Percentiles rank a stretch among this genome's conserved stretches.
phyloP scores from a whole-genome alignment of 2,329 filamentous ascomycete species.

The Fusarium longipes region DNA sequence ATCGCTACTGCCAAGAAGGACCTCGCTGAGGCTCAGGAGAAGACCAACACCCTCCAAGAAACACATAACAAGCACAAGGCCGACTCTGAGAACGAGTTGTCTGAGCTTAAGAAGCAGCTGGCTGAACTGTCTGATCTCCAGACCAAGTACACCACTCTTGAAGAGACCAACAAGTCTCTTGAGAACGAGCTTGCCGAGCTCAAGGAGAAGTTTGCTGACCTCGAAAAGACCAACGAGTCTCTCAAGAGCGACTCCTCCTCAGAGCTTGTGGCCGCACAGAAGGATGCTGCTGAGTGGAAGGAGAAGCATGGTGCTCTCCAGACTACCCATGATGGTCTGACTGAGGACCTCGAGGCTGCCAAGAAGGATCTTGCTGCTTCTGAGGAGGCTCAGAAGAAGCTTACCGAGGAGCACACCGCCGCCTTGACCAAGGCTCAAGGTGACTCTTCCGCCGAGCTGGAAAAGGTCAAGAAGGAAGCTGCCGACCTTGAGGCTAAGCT shows the following conservation, averaged over 20 bases:
- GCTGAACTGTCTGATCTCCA: constrained; percentile 48
- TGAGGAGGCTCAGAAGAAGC: constrained; percentile 45
- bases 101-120: constrained; percentile 48
- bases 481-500: constrained; percentile 45
- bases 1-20: constrained; percentile 43
- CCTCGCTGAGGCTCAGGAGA: constrained; percentile 43
- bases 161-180: constrained; percentile 44
- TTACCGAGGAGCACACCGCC: constrained; percentile 37
- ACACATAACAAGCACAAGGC: constrained; percentile 48
- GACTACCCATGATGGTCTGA: constrained; percentile 38
- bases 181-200: constrained; percentile 45
- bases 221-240: constrained; percentile 43
- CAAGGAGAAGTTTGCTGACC: constrained; percentile 46
- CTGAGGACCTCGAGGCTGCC: constrained; percentile 47
- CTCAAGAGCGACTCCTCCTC: constrained; percentile 50
- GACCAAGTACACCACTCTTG: constrained; percentile 49
- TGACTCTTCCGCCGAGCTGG: constrained; percentile 41
- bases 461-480: constrained; percentile 32
- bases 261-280: constrained; percentile 48
- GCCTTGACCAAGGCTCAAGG: constrained; percentile 41
- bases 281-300: constrained; percentile 45
- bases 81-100: constrained; percentile 46
- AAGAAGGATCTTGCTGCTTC: constrained; percentile 48
- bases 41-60: constrained; percentile 42
- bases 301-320: constrained; percentile 45